Evolutionary conservation across 495 filamentous ascomycete genomes (phyloP).

Genomic region (Neurospora sp.): DNA sequence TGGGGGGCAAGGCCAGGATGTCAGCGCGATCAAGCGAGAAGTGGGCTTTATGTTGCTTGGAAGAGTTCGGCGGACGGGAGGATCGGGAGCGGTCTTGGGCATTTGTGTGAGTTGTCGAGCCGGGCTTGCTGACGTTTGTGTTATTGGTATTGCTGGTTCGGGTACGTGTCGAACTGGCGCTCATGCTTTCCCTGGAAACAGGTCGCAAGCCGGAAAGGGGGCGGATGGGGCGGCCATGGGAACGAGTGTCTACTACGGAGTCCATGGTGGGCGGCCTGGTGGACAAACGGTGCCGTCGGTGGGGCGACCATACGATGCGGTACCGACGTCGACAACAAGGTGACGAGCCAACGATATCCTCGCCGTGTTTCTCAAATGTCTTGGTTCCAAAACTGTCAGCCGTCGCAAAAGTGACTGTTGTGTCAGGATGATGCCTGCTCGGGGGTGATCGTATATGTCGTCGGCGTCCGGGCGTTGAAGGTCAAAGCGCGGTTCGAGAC

Average conservation of each 20-base stretch:
- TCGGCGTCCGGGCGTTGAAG: background rate
- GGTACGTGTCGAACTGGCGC: conserved; percentile 24
- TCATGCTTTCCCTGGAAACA: conserved; percentile 30
- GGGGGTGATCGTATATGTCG: background rate
- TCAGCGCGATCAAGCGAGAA: conserved; percentile 23
- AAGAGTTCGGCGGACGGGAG: conserved; percentile 1
- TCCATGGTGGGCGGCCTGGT: conserved; percentile 16
- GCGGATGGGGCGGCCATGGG: conserved; percentile 14
- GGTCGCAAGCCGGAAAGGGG: conserved; percentile 24
- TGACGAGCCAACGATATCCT: background rate
- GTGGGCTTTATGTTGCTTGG: conserved; percentile 17
- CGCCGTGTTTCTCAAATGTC: background rate
- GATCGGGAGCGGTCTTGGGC: conserved; percentile 14
- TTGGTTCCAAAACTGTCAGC: background rate
- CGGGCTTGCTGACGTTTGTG: background rate
- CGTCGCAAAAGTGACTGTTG: background rate
- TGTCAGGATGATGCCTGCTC: background rate
- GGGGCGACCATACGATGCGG: conserved; percentile 4
- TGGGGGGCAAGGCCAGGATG: conserved; percentile 17
- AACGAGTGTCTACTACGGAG: conserved; percentile 3
- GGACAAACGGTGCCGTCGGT: conserved; percentile 8
- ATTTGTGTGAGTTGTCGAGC: conserved; percentile 16
- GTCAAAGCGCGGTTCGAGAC: background rate
- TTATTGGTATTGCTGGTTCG: conserved; percentile 30
- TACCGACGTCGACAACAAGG: background rate